phyloP scores from a whole-genome alignment of 306 rosid genomes.

The Ormosia semicastrata region DNA sequence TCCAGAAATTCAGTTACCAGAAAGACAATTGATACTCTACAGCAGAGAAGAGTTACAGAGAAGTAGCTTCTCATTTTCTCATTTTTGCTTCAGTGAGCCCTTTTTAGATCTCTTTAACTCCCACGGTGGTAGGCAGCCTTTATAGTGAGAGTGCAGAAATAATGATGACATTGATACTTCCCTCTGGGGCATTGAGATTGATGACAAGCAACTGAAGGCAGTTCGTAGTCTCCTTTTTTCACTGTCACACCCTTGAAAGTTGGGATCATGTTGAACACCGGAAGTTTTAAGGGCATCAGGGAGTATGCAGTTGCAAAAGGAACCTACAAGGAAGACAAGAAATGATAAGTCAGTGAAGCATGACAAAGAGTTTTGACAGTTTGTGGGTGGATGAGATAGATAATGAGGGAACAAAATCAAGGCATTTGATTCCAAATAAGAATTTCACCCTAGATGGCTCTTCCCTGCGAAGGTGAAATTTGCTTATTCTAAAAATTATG shows the following conservation, averaged over 20 bases:
- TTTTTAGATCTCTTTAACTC: conserved; percentile 56
- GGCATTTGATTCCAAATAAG: not conserved
- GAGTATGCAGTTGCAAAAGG: conserved; percentile 81
- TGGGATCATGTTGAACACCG: conserved; percentile 53
- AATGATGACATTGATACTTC: conserved; percentile 87
- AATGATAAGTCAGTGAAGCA: conserved; percentile 1
- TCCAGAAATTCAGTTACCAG: conserved; percentile 17
- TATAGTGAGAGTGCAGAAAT: conserved; percentile 87
- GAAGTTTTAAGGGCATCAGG: conserved; percentile 81
- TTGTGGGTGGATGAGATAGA: not conserved
- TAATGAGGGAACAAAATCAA: not conserved
- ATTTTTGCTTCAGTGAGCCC: conserved; percentile 57
- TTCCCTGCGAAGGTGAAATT: not conserved
- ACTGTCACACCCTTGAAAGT: conserved; percentile 50
- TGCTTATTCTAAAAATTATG: not conserved
- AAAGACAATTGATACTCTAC: conserved; percentile 23
- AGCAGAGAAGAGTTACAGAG: conserved; percentile 25
- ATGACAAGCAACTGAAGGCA: conserved; percentile 72
- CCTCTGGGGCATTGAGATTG: conserved; percentile 71
- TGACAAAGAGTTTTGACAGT: not conserved
- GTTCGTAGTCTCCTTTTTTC: conserved; percentile 73
- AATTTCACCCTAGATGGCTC: not conserved
- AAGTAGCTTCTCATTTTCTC: conserved; percentile 26
- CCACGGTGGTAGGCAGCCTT: conserved; percentile 92
- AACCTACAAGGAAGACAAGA: conserved; percentile 53